phyloP scores from a whole-genome alignment of 257 asterid species.

The Forsythia suspensa region DNA sequence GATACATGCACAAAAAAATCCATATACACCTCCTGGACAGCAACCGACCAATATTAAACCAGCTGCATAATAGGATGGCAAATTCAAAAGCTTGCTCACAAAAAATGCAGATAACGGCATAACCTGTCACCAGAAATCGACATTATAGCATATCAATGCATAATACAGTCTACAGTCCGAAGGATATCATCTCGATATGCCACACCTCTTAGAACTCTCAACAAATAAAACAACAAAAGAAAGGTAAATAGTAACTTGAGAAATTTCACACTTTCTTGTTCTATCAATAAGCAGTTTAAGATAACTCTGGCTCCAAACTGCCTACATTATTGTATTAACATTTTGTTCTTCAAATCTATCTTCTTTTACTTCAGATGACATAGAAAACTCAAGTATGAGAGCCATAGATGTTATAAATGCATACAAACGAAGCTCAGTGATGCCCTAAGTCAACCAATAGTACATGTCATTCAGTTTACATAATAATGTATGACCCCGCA shows the following conservation, averaged over 20 bases:
- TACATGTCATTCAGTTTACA: neutral
- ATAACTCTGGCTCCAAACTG: neutral
- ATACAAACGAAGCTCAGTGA: neutral
- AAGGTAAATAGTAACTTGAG: neutral
- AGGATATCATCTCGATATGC: neutral
- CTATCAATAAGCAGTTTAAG: neutral
- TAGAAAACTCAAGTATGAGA: neutral
- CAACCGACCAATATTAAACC: constrained; percentile 90
- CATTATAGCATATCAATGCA: neutral
- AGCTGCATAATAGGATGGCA: constrained; percentile 92
- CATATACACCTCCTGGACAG: constrained; percentile 84
- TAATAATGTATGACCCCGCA: neutral
- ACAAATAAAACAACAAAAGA: neutral
- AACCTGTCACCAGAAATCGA: constrained; percentile 48
- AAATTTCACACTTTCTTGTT: neutral
- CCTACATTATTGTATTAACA: neutral
- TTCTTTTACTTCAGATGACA: neutral
- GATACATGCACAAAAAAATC: neutral
- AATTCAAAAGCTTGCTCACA: constrained; percentile 79
- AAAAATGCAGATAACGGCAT: constrained; percentile 86
- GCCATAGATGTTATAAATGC: neutral
- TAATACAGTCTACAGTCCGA: neutral
- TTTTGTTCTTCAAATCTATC: neutral
- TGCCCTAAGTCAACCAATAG: neutral
- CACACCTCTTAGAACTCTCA: neutral